phyloP scores from a whole-genome alignment of 2,329 filamentous ascomycete genomes.

The Fusarium sp. region DNA sequence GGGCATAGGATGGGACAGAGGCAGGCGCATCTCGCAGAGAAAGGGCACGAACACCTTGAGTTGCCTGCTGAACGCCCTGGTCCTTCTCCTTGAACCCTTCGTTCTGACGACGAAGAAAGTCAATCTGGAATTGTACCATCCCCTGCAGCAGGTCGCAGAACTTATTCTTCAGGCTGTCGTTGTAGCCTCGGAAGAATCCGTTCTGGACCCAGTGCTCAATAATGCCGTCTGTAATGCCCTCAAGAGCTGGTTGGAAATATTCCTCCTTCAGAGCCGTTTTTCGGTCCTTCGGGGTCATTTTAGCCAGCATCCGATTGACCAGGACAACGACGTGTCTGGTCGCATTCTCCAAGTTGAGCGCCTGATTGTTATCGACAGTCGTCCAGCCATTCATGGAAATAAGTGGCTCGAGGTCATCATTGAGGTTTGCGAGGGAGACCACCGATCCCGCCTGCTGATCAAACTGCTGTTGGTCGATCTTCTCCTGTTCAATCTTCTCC shows the following conservation, averaged over 20 bases:
- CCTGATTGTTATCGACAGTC: not conserved
- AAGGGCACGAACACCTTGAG: not conserved
- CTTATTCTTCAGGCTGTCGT: constrained; percentile 39
- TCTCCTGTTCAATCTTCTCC: too few species aligned
- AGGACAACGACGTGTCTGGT: constrained; percentile 7
- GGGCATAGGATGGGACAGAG: not conserved
- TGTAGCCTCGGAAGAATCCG: constrained; percentile 37
- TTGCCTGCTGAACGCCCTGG: constrained; percentile 13
- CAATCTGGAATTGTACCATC: constrained; percentile 9
- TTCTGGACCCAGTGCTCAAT: constrained; percentile 42
- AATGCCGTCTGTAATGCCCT: constrained; percentile 42
- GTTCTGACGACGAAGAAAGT: not conserved
- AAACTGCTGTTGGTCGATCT: too few species aligned
- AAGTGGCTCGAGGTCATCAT: not conserved
- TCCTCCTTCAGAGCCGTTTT: constrained; percentile 12
- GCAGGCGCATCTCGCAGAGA: not conserved
- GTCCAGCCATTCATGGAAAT: constrained; percentile 27
- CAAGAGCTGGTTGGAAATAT: constrained; percentile 29
- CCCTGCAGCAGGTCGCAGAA: constrained; percentile 37
- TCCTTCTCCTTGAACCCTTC: not conserved
- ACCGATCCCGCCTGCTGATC: not conserved
- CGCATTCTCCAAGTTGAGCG: not conserved
- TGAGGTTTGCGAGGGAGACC: constrained; percentile 5
- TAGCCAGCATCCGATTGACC: constrained; percentile 6
- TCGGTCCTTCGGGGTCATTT: constrained; percentile 9